Conservation (phyloP, 305 asterid species). For the Salvia sclarea region DNA sequence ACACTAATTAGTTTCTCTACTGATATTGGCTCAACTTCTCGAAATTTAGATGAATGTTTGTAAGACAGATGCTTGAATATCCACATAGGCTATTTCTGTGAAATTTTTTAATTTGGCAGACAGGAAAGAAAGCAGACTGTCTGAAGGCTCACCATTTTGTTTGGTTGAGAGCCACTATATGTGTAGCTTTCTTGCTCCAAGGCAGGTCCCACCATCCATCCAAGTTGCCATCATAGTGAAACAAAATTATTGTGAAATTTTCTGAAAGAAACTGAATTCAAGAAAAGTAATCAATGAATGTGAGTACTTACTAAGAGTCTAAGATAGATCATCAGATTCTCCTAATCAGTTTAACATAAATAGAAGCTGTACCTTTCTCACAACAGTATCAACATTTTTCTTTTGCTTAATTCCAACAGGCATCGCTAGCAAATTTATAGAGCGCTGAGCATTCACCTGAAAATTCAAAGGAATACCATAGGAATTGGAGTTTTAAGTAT, state of each 20-base stretch:
- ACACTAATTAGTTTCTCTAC: slow-evolving; percentile 1
- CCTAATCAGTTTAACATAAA: slow-evolving; percentile 22
- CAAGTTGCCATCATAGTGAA: slow-evolving; percentile 87
- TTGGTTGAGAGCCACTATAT: slow-evolving; percentile 82
- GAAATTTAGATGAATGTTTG: slow-evolving; percentile 1
- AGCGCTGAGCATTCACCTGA: slow-evolving; percentile 49
- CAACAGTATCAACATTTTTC: slow-evolving; percentile 64
- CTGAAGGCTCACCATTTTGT: slow-evolving; percentile 70
- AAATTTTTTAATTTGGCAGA: slow-evolving; percentile 3
- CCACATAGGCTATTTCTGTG: slow-evolving; percentile 9
- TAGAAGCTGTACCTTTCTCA: slow-evolving; percentile 56
- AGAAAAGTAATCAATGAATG: slow-evolving; percentile 32
- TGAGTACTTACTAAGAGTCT: slow-evolving; percentile 22
- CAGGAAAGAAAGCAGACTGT: slow-evolving; percentile 13
- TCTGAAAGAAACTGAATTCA: slow-evolving; percentile 88
- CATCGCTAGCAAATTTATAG: slow-evolving; percentile 67
- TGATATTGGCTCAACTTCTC: slow-evolving; percentile 2
- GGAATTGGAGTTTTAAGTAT: neutral
- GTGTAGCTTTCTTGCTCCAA: slow-evolving; percentile 83
- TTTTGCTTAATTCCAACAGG: slow-evolving; percentile 92
- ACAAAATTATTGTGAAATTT: slow-evolving; percentile 76
- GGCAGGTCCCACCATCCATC: slow-evolving; percentile 83
- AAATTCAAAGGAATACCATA: slow-evolving; percentile 32
- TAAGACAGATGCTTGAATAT: neutral
- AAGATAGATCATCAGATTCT: neutral